phyloP scores from a whole-genome alignment of 495 filamentous ascomycete genomes.

The Trichoderma virens region DNA sequence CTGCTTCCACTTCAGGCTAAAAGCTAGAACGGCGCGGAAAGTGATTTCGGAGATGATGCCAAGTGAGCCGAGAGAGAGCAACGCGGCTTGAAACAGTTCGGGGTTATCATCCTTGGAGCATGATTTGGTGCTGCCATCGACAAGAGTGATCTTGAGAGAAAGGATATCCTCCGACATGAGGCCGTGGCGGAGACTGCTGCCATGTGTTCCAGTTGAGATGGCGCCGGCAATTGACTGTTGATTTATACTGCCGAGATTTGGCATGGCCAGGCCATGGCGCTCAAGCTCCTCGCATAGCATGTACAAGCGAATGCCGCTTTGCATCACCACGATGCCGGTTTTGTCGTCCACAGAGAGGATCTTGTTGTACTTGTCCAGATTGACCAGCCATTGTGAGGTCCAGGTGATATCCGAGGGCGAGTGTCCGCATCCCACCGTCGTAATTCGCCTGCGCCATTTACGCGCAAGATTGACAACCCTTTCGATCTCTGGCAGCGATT shows the following conservation, averaged over 20 bases:
- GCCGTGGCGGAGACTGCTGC: slow-evolving; percentile 76
- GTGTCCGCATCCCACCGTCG: slow-evolving; percentile 77
- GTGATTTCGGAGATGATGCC: slow-evolving; percentile 87
- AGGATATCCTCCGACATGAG: slow-evolving; percentile 69
- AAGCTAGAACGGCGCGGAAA: slow-evolving; percentile 66
- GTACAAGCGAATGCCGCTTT: slow-evolving; percentile 77
- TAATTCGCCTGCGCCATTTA: slow-evolving; percentile 68
- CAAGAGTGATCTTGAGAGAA: slow-evolving; percentile 68
- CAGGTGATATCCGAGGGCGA: slow-evolving; percentile 90
- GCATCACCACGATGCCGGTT: slow-evolving; percentile 59
- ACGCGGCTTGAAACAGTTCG: slow-evolving; percentile 79
- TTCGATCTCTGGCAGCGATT: slow-evolving; percentile 69
- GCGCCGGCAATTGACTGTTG: slow-evolving; percentile 90
- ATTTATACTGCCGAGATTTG: slow-evolving; percentile 89
- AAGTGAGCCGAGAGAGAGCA: slow-evolving; percentile 80
- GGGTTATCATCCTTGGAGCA: slow-evolving; percentile 66
- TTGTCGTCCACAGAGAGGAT: slow-evolving; percentile 60
- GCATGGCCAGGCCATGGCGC: slow-evolving; percentile 67
- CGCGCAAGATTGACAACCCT: slow-evolving; percentile 77
- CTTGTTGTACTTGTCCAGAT: slow-evolving; percentile 73
- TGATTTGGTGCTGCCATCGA: slow-evolving; percentile 65
- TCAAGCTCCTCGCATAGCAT: slow-evolving; percentile 62
- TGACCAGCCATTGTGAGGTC: slow-evolving; percentile 90
- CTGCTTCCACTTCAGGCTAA: slow-evolving; percentile 81
- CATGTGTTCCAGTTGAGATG: slow-evolving; percentile 88